Evolutionary conservation across 164 flowering plant species (phyloP), one percentile per base, ranked within the genome.

Genomic region (Paratinospora sagittata): DNA sequence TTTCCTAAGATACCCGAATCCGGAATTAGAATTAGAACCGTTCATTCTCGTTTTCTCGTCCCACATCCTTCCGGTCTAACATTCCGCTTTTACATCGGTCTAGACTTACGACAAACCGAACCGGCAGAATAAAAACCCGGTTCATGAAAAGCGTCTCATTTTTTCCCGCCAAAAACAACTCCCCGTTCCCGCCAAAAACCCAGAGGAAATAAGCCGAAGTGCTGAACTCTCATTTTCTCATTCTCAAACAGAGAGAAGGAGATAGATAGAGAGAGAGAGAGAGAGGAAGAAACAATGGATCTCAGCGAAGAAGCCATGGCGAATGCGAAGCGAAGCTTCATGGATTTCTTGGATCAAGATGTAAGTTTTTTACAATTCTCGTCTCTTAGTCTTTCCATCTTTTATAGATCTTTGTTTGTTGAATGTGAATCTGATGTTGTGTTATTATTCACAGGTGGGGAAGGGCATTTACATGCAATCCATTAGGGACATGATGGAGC

Each of bases 321-420:
- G 16, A 85, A 87, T 45, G 84, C 84, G 84, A 92, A 85, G 88
- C 84, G 88, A 39, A 85, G 83, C 1, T 86, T 92, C 76, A 74
- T 83, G 82, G 84, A 83, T 10, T 92, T 92, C 82, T 55, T 90
- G 17, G 96, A 92, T 67, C 87, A 86, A 76, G 87, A 85, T 78
- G 92, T 89, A 76, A 78, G 70, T 24, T 12, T 24, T 30, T 30
- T 36, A 34, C 37, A 65, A 36, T 11, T 24, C 27, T 24, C n/a
- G 24, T 73, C 34, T 62, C 27, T 65, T 19, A 17, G 26, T 71
- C 57, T 33, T 41, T 66, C 45, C 26, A 17, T 58, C 27, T 75
- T 61, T 19, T 65, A n/a, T 12, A 36, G 4, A 24, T 62, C 27
- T 41, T 55, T 2, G 37, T 3, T 61, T 0, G n/a, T 66, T 62